Base-by-base conservation (phyloP, 2,329 filamentous ascomycete genomes). In the Aureobasidium sp. region DNA sequence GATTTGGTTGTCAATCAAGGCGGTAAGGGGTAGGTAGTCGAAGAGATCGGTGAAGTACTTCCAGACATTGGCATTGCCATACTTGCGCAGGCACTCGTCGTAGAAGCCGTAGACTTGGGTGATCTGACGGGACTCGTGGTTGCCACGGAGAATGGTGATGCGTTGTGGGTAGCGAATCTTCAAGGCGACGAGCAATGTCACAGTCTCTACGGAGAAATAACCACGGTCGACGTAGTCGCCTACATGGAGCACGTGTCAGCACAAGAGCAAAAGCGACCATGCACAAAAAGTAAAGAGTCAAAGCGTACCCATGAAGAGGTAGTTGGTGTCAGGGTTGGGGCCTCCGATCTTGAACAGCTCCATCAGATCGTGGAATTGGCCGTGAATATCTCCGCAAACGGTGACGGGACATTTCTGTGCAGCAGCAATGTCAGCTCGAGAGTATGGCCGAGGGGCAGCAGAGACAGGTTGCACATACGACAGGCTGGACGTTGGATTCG, bases 301-400 rank as follows among this genome's bases (percentile, higher is more conserved):
- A 51, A 71, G n/a, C 86, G 73, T 79, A 94, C 91, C 92, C 92
- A 99, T 97, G 81, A 97, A 97, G 68, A 97, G 87, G 78, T 97
- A 97, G 81, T 97, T 97, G 73, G 94, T 97, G 77, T 99, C 94
- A 68, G 94, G 94, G 74, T 96, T 97, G 65, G 92, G 92, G 61
- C 94, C 94, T 69, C 94, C 94, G 76, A 99, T 97, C 81, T 96
- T 95, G 84, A 99, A 99, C 60, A 99, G 86, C 80, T 99, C 94
- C 92, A 99, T 97, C 76, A 99, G 79, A 74, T 99, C 94, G 77
- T 97, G 93, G 76, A 97, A 97, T 78, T 99, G 94, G 68, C 94
- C 94, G 78, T 99, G 94, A 75, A 99, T 99, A 78, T 99, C 94
- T 75, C 94, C 94, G 77, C 94, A 97, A 66, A 99, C 94, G 62